Conservation (phyloP, 2,329 filamentous ascomycete species). For the Mollisia scopiformis region DNA sequence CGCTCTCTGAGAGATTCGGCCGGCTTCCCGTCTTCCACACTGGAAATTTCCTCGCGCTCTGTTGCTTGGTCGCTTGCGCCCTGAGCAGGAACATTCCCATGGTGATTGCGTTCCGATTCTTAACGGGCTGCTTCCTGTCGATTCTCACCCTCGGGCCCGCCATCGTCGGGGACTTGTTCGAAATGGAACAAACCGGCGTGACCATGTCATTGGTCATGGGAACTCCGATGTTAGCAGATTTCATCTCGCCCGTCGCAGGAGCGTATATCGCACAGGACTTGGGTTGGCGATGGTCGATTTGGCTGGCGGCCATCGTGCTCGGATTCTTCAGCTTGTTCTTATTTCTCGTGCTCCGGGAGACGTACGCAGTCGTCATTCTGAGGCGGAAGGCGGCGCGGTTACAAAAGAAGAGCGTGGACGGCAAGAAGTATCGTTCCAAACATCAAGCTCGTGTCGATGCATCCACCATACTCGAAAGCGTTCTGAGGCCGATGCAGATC, state of each 20-base stretch:
- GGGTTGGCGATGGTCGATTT: slow-evolving; percentile 57
- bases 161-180: slow-evolving; percentile 50
- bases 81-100: slow-evolving; percentile 43
- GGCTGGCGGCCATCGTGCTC: slow-evolving; percentile 45
- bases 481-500: no score
- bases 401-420: slow-evolving; percentile 50
- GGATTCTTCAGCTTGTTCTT: slow-evolving; percentile 47
- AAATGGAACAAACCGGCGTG: slow-evolving; percentile 47
- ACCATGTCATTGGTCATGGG: slow-evolving; percentile 40
- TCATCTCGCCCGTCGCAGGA: slow-evolving; percentile 36
- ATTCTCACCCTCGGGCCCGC: slow-evolving; percentile 44
- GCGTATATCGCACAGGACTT: slow-evolving; percentile 46
- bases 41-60: slow-evolving; percentile 52
- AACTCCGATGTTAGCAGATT: slow-evolving; percentile 34
- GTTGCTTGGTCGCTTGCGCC: slow-evolving; percentile 51
- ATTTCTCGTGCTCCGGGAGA: slow-evolving; percentile 53
- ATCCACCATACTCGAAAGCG: no score
- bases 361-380: slow-evolving; percentile 61
- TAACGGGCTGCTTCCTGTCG: slow-evolving; percentile 36
- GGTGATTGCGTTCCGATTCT: slow-evolving; percentile 44
- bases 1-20: slow-evolving; percentile 47
- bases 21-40: slow-evolving; percentile 44
- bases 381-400: slow-evolving; percentile 45
- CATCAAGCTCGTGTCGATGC: no score
- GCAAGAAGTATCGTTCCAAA: slow-evolving; percentile 31